Base-by-base conservation (phyloP, 148 eudicot species). In the Mesembryanthemum crystallinum region DNA sequence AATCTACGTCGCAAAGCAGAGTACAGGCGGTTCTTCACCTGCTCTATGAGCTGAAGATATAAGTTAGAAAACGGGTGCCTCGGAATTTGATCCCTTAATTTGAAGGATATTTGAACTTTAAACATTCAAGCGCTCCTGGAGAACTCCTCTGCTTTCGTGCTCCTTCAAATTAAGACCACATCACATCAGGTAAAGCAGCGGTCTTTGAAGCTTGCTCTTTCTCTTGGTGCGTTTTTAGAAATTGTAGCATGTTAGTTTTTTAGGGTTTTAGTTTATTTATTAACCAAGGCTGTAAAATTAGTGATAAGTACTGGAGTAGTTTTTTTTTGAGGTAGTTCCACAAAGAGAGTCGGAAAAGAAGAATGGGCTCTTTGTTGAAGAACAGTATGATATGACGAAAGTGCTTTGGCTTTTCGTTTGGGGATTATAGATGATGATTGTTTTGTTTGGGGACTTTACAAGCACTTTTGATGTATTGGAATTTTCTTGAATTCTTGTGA, bases 1-100 rank as follows among this genome's bases (percentile, higher is more conserved):
- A 79, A 83, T 95, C 49, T 95, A 95, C 71, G 99, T 95, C 72
- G 90, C 98, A 52, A 95, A 95, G 81, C 99, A 89, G 83, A 84
- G 81, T 62, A 68, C 78, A 1, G 72, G 75, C 39, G 93, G 85
- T 72, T 71, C 80, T 72, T 84, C 89, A 54, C 55, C 81, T 60
- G 69, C 63, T 28, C 73, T 75, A 60, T 88, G 80, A 82, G 67
- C 57, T 32, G 66, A 62, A 12, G 55, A 66, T 25, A 33, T 1
- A n/a, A 7, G 3, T 62, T 11, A 24, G 4, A 2, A 24, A 4
- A 20, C 1, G 30, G 21, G 30, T 60, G 64, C 7, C 32, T 25
- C 32, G 0, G 64, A 23, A 27, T 1, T 60, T 11, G 14, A 8
- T 45, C 39, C 39, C 39, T 1, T 2, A 64, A 57, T 17, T 37